Evolutionary conservation across 306 rosid genomes (phyloP), one percentile per base, ranked within the genome.

Genomic region (Casuarina cunninghamiana): DNA sequence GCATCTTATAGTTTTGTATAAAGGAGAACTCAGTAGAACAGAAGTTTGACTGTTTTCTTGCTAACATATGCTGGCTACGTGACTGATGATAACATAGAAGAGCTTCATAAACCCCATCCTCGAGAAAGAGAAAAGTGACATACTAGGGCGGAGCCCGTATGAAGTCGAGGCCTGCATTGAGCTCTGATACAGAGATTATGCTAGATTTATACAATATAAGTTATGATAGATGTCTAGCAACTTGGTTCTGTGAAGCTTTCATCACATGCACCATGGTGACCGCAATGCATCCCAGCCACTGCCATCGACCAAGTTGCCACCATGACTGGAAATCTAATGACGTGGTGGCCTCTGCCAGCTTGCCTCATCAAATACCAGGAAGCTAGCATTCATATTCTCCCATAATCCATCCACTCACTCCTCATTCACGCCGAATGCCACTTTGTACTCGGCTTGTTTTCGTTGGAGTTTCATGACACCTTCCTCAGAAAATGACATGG

Each of bases 341-440:
- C 92, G 89, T 82, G 38, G 89, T 88, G 1, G 93, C 97, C 80
- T 94, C 97, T 1, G 83, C 77, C 95, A 94, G 2, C 92, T 77
- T 0, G 93, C 80, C 17, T 94, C 93, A 53, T 91, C 92, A 2
- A 90, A 83, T 57, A 67, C 83, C 0, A 91, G 83, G 2, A 81
- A 74, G 35, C 41, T 77, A 0, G 82, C 80, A 46, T 84, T 87
- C 75, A 77, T n/a, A 38, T 80, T 54, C 17, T 78, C 89, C 90
- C 92, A 85, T 2, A 86, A 60, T 10, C 82, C 75, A 3, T 75
- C 82, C 6, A 79, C 71, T 32, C 81, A 77, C 2, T 83, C 81
- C 1, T 80, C 73, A 5, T 41, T 79, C 17, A 71, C 73, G 62
- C 69, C 10, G 0, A 67, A 6, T 73, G 39, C 45, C 78, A 11